Evolutionary conservation across 306 rosid species (phyloP).

Genomic region (Prosopis cineraria): DNA sequence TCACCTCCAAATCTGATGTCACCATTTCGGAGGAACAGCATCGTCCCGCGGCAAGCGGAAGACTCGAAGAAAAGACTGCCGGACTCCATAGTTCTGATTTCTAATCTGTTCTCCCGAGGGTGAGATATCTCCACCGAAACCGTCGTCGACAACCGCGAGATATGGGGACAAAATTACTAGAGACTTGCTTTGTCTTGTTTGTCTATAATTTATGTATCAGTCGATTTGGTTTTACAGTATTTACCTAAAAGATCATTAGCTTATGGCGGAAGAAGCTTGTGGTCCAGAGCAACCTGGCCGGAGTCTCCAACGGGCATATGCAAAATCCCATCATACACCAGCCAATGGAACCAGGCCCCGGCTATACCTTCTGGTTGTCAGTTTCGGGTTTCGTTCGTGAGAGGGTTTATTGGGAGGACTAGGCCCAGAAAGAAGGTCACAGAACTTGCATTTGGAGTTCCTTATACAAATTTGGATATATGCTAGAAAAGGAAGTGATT

Average conservation of each 20-base stretch:
- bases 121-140: neutral
- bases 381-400: slow-evolving; percentile 25
- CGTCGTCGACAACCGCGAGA: neutral
- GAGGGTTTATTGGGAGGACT: neutral
- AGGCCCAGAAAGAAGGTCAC: neutral
- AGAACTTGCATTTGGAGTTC: slow-evolving; percentile 5
- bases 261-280: slow-evolving; percentile 99
- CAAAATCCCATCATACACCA: slow-evolving; percentile 92
- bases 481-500: neutral
- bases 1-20: slow-evolving; percentile 75
- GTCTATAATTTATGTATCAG: neutral
- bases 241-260: slow-evolving; percentile 82
- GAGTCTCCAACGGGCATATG: slow-evolving; percentile 77
- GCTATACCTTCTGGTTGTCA: slow-evolving; percentile 15
- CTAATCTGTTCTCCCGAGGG: neutral
- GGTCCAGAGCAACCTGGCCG: slow-evolving; percentile 96
- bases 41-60: slow-evolving; percentile 60
- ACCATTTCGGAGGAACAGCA: slow-evolving; percentile 78
- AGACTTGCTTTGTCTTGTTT: neutral
- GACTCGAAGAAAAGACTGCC: slow-evolving; percentile 71
- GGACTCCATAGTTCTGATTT: slow-evolving; percentile 57
- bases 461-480: neutral
- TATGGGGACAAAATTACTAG: neutral
- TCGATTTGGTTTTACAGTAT: neutral
- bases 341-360: slow-evolving; percentile 47